A percentile compares a stretch with the other conserved stretches of the same genome.
Evolutionary conservation across 805 yeast species (phyloP).

Genomic region (Hermanozyma aechmeae): DNA sequence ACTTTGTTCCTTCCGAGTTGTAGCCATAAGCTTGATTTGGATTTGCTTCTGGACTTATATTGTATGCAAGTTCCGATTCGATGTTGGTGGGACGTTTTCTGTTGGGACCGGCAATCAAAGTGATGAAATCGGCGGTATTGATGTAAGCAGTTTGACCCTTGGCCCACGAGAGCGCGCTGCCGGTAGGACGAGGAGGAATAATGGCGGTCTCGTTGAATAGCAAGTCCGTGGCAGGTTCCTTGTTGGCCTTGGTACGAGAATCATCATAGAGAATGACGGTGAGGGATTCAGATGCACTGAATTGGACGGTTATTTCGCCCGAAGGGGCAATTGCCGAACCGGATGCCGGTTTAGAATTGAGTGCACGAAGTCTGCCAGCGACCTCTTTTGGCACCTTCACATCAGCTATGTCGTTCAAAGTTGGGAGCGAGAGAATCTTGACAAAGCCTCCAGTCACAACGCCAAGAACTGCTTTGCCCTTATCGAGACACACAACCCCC

Average conservation of each 20-base stretch:
- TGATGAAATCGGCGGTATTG: constrained; percentile 53
- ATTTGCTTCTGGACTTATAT: constrained; percentile 37
- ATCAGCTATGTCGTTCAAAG: constrained; percentile 48
- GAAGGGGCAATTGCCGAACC: constrained; percentile 31
- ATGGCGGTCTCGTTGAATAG: constrained; percentile 61
- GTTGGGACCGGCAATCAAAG: constrained; percentile 64
- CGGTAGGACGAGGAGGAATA: constrained; percentile 72
- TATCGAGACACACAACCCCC: constrained; percentile 42
- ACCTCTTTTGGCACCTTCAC: constrained; percentile 27
- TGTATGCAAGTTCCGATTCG: constrained; percentile 48
- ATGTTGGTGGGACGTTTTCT: constrained; percentile 51
- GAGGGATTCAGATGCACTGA: constrained; percentile 37
- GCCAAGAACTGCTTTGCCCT: constrained; percentile 40
- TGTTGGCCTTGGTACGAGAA: constrained; percentile 10
- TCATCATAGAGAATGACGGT: constrained; percentile 16
- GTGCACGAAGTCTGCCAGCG: constrained; percentile 11
- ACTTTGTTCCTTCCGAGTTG: constrained; percentile 2
- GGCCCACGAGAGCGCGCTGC: constrained; percentile 78
- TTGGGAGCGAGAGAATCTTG: constrained; percentile 46
- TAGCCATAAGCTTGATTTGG: constrained; percentile 23
- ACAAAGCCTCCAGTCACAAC: constrained; percentile 38
- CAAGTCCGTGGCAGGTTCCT: constrained; percentile 34
- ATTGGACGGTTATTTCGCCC: constrained; percentile 51
- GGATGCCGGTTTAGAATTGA: constrained; percentile 13
- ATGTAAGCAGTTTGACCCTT: constrained; percentile 58